Base-by-base conservation (phyloP, 768 basidiomycete species). In the Lactarius trivialis region DNA sequence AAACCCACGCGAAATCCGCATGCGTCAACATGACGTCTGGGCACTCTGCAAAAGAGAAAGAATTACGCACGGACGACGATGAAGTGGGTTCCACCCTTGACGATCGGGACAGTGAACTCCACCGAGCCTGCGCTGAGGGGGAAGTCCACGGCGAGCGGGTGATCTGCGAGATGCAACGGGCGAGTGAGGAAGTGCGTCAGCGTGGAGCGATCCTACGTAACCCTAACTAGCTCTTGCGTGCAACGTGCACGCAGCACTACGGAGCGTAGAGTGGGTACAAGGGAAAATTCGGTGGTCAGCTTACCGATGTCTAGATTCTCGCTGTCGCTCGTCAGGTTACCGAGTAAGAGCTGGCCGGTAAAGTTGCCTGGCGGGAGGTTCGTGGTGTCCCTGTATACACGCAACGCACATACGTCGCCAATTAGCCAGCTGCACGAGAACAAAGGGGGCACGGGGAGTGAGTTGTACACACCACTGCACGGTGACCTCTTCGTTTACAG, bases 241-340 rank as follows among this genome's bases (percentile, higher is more conserved):
- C 11, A 24, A 36, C 32, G n/a, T 26, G 32, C 45, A 9, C 51
- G 32, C 21, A 28, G 19, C 7, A n/a, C 56, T 17, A 45, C 34
- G 48, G 45, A 33, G 45, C 21, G 21, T 33, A n/a, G 28, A 6
- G 50, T 39, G 24, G 56, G 24, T 32, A 12, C 26, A 3, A 14
- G 43, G 19, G 43, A 30, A 19, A 28, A 3, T 14, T 19, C 49
- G 30, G 60, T n/a, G 15, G 41, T 17, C 34, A 4, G 70, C 82
- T 64, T 63, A 84, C 84, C 50, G 30, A 83, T 72, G 64, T 84
- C 76, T 67, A 84, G 81, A 56, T 76, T 78, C 56, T 61, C 66
- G 24, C 64, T 63, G 58, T 71, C 70, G 58, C 67, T 68, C 65
- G 68, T 63, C 59, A 67, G 12, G 64, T 74, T 74, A 14, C 84